phyloP scores from a whole-genome alignment of 805 yeast species.

The Kluyveromyces lactis region DNA sequence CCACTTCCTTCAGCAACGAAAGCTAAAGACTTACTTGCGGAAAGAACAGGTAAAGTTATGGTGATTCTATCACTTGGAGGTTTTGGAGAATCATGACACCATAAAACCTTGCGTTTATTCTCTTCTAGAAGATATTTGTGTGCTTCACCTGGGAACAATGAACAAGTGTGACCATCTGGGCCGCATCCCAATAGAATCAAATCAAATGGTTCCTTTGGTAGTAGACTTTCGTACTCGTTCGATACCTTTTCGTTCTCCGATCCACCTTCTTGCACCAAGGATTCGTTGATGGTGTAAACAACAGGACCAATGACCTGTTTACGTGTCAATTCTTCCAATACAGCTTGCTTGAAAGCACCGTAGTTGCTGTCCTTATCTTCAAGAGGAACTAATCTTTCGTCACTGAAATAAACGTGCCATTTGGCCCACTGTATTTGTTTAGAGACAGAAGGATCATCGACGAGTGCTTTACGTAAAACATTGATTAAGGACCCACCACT shows the following conservation, averaged over 20 bases:
- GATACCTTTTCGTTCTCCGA: slow-evolving; percentile 51
- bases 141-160: slow-evolving; percentile 66
- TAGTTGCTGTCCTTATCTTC: slow-evolving; percentile 79
- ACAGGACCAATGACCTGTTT: slow-evolving; percentile 40
- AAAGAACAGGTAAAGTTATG: slow-evolving; percentile 70
- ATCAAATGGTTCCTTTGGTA: slow-evolving; percentile 47
- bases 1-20: slow-evolving; percentile 88
- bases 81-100: slow-evolving; percentile 79
- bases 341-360: slow-evolving; percentile 63
- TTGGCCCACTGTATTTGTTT: slow-evolving; percentile 51
- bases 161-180: slow-evolving; percentile 94
- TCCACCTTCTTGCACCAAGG: slow-evolving; percentile 48
- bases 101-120: slow-evolving; percentile 42
- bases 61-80: slow-evolving; percentile 92
- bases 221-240: slow-evolving; percentile 45
- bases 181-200: slow-evolving; percentile 81
- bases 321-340: slow-evolving; percentile 42
- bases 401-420: slow-evolving; percentile 82
- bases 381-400: slow-evolving; percentile 83
- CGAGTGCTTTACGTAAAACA: slow-evolving; percentile 53
- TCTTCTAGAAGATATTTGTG: slow-evolving; percentile 54
- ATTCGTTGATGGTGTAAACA: slow-evolving; percentile 57
- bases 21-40: slow-evolving; percentile 40
- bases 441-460: slow-evolving; percentile 43
- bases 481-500: slow-evolving; percentile 89